A percentile compares a stretch with the other conserved stretches of the same genome.
phyloP scores from a whole-genome alignment of 2,329 filamentous ascomycete genomes.

The Sclerotinia spermophila region DNA sequence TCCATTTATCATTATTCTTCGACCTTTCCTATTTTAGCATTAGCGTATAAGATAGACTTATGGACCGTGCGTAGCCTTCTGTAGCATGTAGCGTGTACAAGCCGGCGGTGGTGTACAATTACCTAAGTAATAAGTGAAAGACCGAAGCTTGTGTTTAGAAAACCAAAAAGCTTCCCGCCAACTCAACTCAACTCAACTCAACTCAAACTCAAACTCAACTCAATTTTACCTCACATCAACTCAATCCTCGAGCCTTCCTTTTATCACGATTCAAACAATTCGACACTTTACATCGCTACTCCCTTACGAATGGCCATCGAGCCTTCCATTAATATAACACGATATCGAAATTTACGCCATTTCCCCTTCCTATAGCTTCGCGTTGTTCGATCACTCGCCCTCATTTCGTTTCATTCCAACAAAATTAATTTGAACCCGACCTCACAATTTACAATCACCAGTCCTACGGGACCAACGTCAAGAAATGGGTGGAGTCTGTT shows the following conservation, averaged over 20 bases:
- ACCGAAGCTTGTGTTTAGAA: slow-evolving; percentile 17
- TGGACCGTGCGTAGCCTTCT: slow-evolving; percentile 1
- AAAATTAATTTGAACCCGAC: slow-evolving; percentile 31
- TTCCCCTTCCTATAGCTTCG: slow-evolving; percentile 18
- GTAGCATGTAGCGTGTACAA: slow-evolving; percentile 15
- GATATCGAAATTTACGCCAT: neutral
- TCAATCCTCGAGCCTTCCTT: slow-evolving; percentile 12
- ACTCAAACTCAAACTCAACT: neutral
- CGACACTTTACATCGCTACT: slow-evolving; percentile 8
- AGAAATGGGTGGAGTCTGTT: slow-evolving; percentile 60
- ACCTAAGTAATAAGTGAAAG: slow-evolving; percentile 12
- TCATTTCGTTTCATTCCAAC: slow-evolving; percentile 25
- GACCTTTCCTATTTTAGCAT: neutral
- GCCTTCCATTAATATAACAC: slow-evolving; percentile 18
- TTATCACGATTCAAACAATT: slow-evolving; percentile 16
- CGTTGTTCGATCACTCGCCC: slow-evolving; percentile 29
- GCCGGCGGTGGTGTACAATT: slow-evolving; percentile 16
- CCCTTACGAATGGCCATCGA: slow-evolving; percentile 20
- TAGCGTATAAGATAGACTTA: neutral
- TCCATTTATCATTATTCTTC: neutral
- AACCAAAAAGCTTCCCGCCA: slow-evolving; percentile 15
- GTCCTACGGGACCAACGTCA: slow-evolving; percentile 35
- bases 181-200: neutral
- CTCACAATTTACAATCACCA: slow-evolving; percentile 15
- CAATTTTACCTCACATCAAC: neutral